Conservation (phyloP, 2,329 filamentous ascomycete species). For the Rhynchosporium agropyri region DNA sequence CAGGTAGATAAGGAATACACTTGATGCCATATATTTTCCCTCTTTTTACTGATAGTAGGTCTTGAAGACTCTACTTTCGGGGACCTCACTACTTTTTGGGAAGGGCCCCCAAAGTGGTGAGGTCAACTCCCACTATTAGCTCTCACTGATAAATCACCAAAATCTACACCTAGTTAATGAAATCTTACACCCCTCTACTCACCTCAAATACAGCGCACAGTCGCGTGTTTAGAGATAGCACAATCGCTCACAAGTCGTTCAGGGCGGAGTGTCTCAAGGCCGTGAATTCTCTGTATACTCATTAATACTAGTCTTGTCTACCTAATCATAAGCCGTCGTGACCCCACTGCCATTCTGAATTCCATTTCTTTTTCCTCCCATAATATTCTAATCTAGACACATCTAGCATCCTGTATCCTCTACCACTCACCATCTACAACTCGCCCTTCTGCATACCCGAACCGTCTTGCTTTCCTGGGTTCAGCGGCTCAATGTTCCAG, state of each 20-base stretch:
- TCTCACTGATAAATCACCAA: too few species aligned
- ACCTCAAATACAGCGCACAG: not conserved
- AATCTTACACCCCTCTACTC: too few species aligned
- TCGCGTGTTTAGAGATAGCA: too few species aligned
- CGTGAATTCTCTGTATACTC: slow-evolving; percentile 14
- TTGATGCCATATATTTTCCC: too few species aligned
- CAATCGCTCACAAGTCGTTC: not conserved
- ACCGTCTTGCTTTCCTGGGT: slow-evolving; percentile 27
- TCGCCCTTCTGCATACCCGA: slow-evolving; percentile 33
- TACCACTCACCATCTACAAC: slow-evolving; percentile 23
- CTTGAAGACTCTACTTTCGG: too few species aligned
- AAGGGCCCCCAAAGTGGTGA: too few species aligned
- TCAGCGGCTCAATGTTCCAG: slow-evolving; percentile 86
- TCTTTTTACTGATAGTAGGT: too few species aligned
- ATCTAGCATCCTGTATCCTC: not conserved
- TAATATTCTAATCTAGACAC: not conserved
- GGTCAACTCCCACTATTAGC: too few species aligned
- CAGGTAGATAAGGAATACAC: too few species aligned
- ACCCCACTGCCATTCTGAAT: not conserved
- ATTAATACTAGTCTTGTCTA: slow-evolving; percentile 3
- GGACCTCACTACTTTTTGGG: too few species aligned
- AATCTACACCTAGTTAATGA: too few species aligned
- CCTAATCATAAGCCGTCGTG: not conserved
- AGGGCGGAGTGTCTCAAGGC: not conserved
- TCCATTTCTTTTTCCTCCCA: not conserved